phyloP scores from a whole-genome alignment of 192 early-diverging fungal genomes.

The Chytriomyces sp. region DNA sequence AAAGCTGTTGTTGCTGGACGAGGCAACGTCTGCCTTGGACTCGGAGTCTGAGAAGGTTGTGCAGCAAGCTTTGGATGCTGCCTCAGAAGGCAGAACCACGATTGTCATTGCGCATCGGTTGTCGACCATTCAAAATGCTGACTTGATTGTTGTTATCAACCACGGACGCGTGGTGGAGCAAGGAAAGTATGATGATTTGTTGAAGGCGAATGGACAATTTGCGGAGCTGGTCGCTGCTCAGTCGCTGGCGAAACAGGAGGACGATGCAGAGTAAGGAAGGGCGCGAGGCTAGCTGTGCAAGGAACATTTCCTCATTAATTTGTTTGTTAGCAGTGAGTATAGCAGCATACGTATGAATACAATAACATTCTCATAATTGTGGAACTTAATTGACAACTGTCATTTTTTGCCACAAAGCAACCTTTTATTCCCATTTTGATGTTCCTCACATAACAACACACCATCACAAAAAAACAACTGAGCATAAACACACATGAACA shows the following conservation, averaged over 20 bases:
- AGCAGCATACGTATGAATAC: too few relatives aligned
- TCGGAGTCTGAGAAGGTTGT: slow-evolving; percentile 81
- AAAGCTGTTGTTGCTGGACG: slow-evolving; percentile 69
- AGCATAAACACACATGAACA: too few relatives aligned
- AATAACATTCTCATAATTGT: too few relatives aligned
- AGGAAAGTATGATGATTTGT: slow-evolving; percentile 71
- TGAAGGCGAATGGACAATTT: slow-evolving; percentile 66
- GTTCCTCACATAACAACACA: too few relatives aligned
- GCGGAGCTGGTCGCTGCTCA: slow-evolving; percentile 68
- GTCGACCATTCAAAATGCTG: slow-evolving; percentile 84
- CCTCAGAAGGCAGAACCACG: slow-evolving; percentile 75
- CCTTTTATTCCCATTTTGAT: too few relatives aligned
- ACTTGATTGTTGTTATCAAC: slow-evolving; percentile 73
- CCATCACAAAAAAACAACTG: too few relatives aligned
- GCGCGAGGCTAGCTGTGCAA: too few relatives aligned
- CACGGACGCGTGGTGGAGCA: slow-evolving; percentile 68
- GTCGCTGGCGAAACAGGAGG: slow-evolving; percentile 49
- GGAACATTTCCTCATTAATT: too few relatives aligned
- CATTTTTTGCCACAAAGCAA: too few relatives aligned
- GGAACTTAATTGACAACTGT: too few relatives aligned
- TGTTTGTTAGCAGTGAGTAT: too few relatives aligned
- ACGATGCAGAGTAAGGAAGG: neutral
- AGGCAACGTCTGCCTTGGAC: slow-evolving; percentile 85
- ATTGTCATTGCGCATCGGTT: slow-evolving; percentile 78
- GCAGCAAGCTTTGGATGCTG: slow-evolving; percentile 78